These are phyloP conservation scores for Colletotrichum cuscutae DNA, from an alignment of 2,329 filamentous ascomycete genomes.

Conservation along the genomic window DNA sequence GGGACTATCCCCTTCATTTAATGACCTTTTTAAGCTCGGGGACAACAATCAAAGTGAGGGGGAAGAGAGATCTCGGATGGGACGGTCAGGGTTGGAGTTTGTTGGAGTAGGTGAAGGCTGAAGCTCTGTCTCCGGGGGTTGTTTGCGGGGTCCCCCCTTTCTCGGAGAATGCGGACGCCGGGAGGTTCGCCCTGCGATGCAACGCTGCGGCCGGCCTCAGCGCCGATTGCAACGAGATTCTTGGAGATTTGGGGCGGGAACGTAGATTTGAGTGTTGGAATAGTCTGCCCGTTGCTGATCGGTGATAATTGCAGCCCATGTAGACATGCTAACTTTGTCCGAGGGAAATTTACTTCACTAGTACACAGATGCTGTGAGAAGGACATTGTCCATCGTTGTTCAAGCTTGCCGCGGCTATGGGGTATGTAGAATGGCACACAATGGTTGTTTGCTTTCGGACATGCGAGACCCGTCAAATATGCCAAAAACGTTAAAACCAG, in stretches of 20 bases:
- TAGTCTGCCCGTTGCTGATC: neutral
- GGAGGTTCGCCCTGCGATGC: neutral
- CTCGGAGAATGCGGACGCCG: neutral
- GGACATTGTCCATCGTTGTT: neutral
- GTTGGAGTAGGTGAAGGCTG: neutral
- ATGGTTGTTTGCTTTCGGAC: neutral
- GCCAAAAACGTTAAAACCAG: slow-evolving; percentile 6
- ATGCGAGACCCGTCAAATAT: neutral
- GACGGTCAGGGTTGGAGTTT: neutral
- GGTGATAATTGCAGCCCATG: neutral
- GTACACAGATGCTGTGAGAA: neutral
- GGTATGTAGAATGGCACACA: neutral
- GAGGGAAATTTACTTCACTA: neutral
- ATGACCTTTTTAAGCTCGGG: neutral
- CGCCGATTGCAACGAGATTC: neutral
- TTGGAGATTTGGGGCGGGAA: neutral
- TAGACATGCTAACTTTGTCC: neutral
- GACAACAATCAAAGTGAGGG: neutral
- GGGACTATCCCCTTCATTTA: neutral
- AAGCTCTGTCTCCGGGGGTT: neutral
- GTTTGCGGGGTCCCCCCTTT: neutral
- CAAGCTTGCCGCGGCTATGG: neutral
- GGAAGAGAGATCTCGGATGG: neutral
- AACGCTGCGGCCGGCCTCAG: neutral
- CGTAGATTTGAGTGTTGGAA: neutral